These are phyloP conservation scores for Anthostomella pinea DNA, from an alignment of 2,329 filamentous ascomycete species.

Conservation along the genomic window DNA sequence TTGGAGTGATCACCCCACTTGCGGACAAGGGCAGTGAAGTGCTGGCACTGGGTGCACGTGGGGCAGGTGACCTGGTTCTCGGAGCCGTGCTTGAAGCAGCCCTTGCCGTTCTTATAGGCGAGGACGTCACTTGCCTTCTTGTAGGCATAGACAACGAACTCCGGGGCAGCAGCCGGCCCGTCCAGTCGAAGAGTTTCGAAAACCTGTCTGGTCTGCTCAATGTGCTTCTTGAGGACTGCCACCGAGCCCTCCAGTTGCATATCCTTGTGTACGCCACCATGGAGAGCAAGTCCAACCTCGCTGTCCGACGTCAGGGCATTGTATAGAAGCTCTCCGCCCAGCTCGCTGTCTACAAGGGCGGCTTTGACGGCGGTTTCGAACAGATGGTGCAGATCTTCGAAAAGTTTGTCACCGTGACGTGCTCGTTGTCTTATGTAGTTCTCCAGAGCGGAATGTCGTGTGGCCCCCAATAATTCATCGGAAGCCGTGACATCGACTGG, in stretches of 20 bases:
- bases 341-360: constrained; percentile 22
- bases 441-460: constrained; percentile 15
- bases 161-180: constrained; percentile 13
- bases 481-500: constrained; percentile 19
- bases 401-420: constrained; percentile 23
- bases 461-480: constrained; percentile 6
- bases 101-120: constrained; percentile 10
- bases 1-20: constrained; percentile 18
- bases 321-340: constrained; percentile 21
- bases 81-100: constrained; percentile 1
- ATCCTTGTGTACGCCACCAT: constrained; percentile 25
- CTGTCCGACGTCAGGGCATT: constrained; percentile 28
- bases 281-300: constrained; percentile 10
- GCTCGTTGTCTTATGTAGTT: constrained; percentile 24
- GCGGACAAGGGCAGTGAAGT: constrained; percentile 19
- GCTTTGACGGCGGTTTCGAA: constrained; percentile 27
- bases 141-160: constrained; percentile 24
- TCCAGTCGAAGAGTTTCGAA: constrained; percentile 20
- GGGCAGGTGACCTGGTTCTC: constrained; percentile 4
- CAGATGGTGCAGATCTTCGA: constrained; percentile 23
- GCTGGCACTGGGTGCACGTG: constrained; percentile 13
- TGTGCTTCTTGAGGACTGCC: constrained; percentile 22
- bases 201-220: constrained; percentile 18
- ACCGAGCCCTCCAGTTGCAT: constrained; percentile 29
- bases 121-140: constrained; percentile 15